Percentiles rank a stretch among this genome's conserved stretches.
Conservation (phyloP, 345 rosid genomes). For the Adansonia digitata region DNA sequence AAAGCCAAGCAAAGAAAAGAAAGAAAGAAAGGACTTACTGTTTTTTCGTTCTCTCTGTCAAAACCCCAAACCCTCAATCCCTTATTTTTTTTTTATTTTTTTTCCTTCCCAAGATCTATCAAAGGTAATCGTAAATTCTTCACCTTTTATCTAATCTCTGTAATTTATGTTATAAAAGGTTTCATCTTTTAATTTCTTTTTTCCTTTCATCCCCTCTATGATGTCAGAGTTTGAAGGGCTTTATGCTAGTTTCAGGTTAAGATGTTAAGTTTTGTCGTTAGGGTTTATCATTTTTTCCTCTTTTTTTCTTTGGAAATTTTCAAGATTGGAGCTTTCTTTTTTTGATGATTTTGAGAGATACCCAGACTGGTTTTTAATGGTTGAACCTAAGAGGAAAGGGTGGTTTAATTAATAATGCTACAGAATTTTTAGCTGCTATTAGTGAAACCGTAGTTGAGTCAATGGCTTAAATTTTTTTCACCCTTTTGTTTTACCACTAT, state of each 20-base stretch:
- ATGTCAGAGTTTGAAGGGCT: background rate
- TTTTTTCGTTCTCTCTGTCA: slow-evolving; percentile 8
- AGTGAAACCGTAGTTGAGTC: slow-evolving; percentile 22
- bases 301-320: background rate
- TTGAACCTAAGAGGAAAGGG: slow-evolving; percentile 10
- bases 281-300: slow-evolving; percentile 17
- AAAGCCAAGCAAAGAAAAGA: background rate
- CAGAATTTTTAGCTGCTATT: background rate
- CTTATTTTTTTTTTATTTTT: background rate
- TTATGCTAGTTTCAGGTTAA: background rate
- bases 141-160: background rate
- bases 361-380: slow-evolving; percentile 31
- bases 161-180: background rate
- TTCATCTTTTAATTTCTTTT: background rate
- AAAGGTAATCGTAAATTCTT: slow-evolving; percentile 28
- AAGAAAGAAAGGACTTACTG: no score
- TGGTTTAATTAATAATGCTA: slow-evolving; percentile 1
- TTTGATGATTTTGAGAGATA: slow-evolving; percentile 15
- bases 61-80: slow-evolving; percentile 20
- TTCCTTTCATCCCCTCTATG: background rate
- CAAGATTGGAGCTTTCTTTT: background rate
- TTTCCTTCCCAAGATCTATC: slow-evolving; percentile 23
- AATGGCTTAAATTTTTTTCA: background rate
- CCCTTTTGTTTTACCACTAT: background rate
- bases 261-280: background rate